Conservation (phyloP, 371 early-diverging fungal species). For the Rhizopus stolonifer region DNA sequence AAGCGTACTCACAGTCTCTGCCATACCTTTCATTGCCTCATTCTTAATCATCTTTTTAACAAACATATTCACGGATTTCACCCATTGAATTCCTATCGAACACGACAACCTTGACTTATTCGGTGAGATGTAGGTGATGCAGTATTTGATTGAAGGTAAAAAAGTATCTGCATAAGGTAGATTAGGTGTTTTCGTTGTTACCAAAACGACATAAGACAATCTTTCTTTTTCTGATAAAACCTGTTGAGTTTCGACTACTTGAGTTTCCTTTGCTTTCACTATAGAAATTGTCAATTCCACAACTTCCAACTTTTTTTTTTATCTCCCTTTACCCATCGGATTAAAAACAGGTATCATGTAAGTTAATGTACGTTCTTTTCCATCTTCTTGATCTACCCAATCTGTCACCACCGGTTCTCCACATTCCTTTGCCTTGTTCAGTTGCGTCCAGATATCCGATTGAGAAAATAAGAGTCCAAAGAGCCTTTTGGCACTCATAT, state of each 20-base stretch:
- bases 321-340: conserved; percentile 54
- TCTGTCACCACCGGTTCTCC: conserved; percentile 22
- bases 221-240: conserved; percentile 40
- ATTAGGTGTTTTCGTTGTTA: conserved; percentile 41
- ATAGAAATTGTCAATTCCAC: neutral
- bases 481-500: conserved; percentile 53
- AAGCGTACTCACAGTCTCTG: conserved; percentile 23
- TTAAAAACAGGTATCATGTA: conserved; percentile 59
- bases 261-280: conserved; percentile 56
- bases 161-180: conserved; percentile 63
- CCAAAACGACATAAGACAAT: conserved; percentile 33
- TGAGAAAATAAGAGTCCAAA: conserved; percentile 56
- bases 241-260: conserved; percentile 53
- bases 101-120: conserved; percentile 41
- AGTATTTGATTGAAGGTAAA: conserved; percentile 49
- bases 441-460: conserved; percentile 37
- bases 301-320: no score
- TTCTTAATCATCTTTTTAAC: conserved; percentile 49
- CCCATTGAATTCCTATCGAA: conserved; percentile 55
- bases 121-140: conserved; percentile 46
- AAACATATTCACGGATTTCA: conserved; percentile 42
- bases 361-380: conserved; percentile 37
- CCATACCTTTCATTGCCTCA: conserved; percentile 43
- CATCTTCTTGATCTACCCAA: conserved; percentile 21
- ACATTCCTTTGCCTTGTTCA: conserved; percentile 42